Percentiles rank a stretch among this genome's conserved stretches.
phyloP scores from a whole-genome alignment of 202 grass and related monocot genomes.

The Brachypodium distachyon region DNA sequence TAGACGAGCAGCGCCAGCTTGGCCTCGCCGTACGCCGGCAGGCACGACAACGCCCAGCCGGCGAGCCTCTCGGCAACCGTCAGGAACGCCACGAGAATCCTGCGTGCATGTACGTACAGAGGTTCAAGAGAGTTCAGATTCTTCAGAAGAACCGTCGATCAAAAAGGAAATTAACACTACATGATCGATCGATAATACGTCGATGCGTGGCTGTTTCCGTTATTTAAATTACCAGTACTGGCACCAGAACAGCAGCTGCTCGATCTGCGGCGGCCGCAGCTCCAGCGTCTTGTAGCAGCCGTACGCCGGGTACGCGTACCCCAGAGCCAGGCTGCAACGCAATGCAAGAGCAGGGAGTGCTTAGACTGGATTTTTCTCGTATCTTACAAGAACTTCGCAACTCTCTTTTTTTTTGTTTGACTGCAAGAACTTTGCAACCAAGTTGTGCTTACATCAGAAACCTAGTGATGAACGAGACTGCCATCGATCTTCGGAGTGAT shows the following conservation, averaged over 20 bases:
- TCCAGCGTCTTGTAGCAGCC: slow-evolving; percentile 76
- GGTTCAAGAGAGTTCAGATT: not conserved
- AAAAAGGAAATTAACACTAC: too few relatives aligned
- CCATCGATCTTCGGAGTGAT: too few relatives aligned
- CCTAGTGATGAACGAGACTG: slow-evolving; percentile 48
- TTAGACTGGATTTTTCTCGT: not conserved
- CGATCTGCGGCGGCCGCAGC: slow-evolving; percentile 34
- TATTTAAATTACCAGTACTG: slow-evolving; percentile 80
- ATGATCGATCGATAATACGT: too few relatives aligned
- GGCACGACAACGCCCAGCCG: slow-evolving; percentile 45
- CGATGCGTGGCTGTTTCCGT: too few relatives aligned
- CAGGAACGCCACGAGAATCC: slow-evolving; percentile 65
- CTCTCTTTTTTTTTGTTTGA: too few relatives aligned
- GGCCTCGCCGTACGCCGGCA: slow-evolving; percentile 69
- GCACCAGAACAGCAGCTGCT: slow-evolving; percentile 59
- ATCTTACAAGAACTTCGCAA: not conserved
- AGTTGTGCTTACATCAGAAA: slow-evolving; percentile 56
- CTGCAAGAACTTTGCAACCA: not conserved
- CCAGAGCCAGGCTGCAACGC: slow-evolving; percentile 36
- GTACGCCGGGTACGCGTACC: slow-evolving; percentile 69
- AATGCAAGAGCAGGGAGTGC: not conserved
- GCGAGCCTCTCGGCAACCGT: slow-evolving; percentile 39
- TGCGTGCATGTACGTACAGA: not conserved
- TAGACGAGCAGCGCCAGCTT: slow-evolving; percentile 61
- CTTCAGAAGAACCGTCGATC: not conserved